phyloP scores from a whole-genome alignment of 139 green algal species.

The Chlorella sp. region DNA sequence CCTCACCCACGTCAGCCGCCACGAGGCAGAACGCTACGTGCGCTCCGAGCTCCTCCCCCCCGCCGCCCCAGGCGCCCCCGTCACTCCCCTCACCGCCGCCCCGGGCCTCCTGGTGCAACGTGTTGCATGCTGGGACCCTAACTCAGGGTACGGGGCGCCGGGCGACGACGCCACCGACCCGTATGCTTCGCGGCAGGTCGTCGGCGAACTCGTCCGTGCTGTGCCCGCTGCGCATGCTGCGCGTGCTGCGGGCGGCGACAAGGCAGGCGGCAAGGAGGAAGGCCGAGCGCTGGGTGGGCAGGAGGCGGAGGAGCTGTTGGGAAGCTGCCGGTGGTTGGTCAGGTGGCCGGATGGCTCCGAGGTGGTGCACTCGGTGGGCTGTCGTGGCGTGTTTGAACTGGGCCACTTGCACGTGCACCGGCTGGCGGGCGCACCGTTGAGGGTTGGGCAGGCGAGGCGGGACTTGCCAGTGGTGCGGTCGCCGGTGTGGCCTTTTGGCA shows the following conservation, averaged over 20 bases:
- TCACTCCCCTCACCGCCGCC: slow-evolving; percentile 20
- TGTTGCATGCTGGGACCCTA: background rate
- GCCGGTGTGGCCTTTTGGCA: background rate
- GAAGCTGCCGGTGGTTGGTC: background rate
- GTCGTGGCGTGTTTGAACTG: background rate
- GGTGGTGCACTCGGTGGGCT: background rate
- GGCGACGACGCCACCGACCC: background rate
- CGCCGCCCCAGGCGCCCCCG: slow-evolving; percentile 10
- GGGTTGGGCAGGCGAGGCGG: background rate
- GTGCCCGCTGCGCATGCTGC: no score
- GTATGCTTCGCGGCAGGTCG: background rate
- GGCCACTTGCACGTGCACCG: background rate
- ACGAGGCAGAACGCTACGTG: slow-evolving; percentile 9
- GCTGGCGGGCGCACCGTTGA: background rate
- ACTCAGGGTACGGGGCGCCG: no score
- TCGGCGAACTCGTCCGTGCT: background rate
- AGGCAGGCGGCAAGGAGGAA: background rate
- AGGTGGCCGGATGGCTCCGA: background rate
- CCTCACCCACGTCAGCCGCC: background rate
- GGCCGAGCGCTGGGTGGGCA: background rate
- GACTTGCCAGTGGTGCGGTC: background rate
- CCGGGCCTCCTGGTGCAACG: slow-evolving; percentile 14
- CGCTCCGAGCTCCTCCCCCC: slow-evolving; percentile 26
- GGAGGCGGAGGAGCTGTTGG: background rate
- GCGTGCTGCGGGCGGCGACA: background rate